Evolutionary conservation across 305 asterid genomes (phyloP).

Genomic region (Euphrasia arctica): DNA sequence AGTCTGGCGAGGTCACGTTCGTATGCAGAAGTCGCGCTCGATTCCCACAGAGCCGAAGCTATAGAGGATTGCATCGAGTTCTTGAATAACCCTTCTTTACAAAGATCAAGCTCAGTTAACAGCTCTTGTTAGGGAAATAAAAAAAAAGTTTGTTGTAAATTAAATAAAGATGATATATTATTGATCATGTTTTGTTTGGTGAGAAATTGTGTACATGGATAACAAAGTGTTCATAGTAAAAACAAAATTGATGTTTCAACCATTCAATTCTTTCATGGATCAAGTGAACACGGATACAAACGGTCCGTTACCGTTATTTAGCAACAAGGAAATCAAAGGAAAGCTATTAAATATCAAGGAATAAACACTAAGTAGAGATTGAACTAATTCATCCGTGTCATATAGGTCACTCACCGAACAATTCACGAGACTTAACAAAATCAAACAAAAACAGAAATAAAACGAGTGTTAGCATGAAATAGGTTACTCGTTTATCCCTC

Average conservation of each 20-base stretch:
- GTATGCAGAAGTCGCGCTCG: constrained; percentile 58
- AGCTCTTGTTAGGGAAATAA: constrained; percentile 44
- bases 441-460: constrained; percentile 1
- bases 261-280: too few species aligned
- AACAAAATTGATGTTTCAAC: too few species aligned
- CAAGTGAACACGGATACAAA: too few species aligned
- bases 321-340: background rate
- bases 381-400: constrained; percentile 99
- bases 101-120: constrained; percentile 64
- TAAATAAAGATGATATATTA: constrained; percentile 2
- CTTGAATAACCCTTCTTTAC: constrained; percentile 74
- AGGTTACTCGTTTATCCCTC: constrained; percentile 81
- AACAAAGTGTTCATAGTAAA: too few species aligned
- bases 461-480: background rate
- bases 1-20: constrained; percentile 66
- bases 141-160: constrained; percentile 20
- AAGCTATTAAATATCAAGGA: constrained; percentile 6
- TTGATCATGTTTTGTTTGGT: background rate
- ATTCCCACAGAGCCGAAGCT: constrained; percentile 88
- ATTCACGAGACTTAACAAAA: background rate
- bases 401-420: constrained; percentile 83
- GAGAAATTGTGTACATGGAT: too few species aligned
- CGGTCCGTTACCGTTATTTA: background rate
- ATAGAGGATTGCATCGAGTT: constrained; percentile 92
- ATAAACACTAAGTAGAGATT: constrained; percentile 63